Percentiles rank a stretch among this genome's conserved stretches.
phyloP scores from a whole-genome alignment of 1,139 yeast genomes.

The Debaryomyces subglobosus region DNA sequence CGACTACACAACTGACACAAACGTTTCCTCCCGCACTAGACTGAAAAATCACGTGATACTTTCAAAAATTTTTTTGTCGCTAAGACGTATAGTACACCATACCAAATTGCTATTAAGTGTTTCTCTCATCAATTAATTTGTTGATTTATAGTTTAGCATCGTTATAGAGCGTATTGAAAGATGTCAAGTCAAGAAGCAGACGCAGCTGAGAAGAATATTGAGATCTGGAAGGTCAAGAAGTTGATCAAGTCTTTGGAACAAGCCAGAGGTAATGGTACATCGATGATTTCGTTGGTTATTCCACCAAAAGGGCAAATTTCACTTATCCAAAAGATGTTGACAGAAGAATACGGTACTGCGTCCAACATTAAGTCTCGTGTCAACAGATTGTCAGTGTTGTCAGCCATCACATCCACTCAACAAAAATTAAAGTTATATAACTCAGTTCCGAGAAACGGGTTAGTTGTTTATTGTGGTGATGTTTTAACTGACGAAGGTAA shows the following conservation, averaged over 20 bases:
- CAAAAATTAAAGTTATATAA: slow-evolving; percentile 90
- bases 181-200: slow-evolving; percentile 41
- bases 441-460: slow-evolving; percentile 89
- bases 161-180: slow-evolving; percentile 4
- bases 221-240: slow-evolving; percentile 98
- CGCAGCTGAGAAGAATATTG: slow-evolving; percentile 96
- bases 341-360: slow-evolving; percentile 99
- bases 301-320: slow-evolving; percentile 96
- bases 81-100: neutral
- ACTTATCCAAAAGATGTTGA: slow-evolving; percentile 83
- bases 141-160: neutral
- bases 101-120: neutral
- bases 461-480: slow-evolving; percentile 97
- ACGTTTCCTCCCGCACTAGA: neutral
- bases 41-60: slow-evolving; percentile 1
- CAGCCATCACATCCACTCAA: slow-evolving; percentile 97
- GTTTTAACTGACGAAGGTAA: slow-evolving; percentile 96
- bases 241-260: slow-evolving; percentile 79
- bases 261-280: slow-evolving; percentile 98
- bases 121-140: neutral
- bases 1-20: slow-evolving; percentile 5
- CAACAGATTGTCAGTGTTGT: slow-evolving; percentile 88
- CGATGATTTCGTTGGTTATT: slow-evolving; percentile 94
- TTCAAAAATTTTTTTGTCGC: slow-evolving; percentile 5
- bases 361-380: slow-evolving; percentile 97